phyloP scores from a whole-genome alignment of 768 basidiomycete species.

The Leccinum disarticulatum region DNA sequence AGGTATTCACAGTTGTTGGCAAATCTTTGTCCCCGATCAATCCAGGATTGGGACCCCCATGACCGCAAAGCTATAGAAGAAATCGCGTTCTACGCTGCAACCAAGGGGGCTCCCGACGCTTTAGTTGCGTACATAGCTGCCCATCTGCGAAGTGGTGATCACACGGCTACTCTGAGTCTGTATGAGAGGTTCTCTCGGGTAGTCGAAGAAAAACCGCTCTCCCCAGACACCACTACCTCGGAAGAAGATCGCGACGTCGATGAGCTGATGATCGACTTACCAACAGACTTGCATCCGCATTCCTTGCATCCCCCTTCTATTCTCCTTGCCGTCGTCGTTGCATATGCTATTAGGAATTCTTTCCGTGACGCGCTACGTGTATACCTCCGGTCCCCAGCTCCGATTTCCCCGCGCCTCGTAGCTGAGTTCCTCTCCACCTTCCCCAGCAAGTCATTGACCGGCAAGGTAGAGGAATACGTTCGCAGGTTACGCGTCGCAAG shows the following conservation, averaged over 20 bases:
- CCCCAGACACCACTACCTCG: constrained; percentile 12
- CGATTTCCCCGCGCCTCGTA: constrained; percentile 35
- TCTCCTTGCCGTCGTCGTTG: constrained; percentile 56
- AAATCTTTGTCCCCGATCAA: constrained; percentile 24
- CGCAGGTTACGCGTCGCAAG: constrained; percentile 51
- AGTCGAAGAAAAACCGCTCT: constrained; percentile 17
- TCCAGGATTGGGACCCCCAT: constrained; percentile 26
- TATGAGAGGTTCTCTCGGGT: constrained; percentile 40
- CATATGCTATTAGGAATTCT: constrained; percentile 57
- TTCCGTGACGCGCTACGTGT: constrained; percentile 55
- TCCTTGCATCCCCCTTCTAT: constrained; percentile 32
- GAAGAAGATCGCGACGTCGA: constrained; percentile 24
- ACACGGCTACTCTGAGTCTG: constrained; percentile 44
- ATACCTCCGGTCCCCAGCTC: constrained; percentile 40
- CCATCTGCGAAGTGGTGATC: constrained; percentile 42
- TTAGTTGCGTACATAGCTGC: constrained; percentile 50
- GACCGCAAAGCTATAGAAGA: constrained; percentile 38
- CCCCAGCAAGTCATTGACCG: constrained; percentile 34
- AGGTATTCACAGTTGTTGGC: constrained; percentile 39
- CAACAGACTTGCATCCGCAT: constrained; percentile 16
- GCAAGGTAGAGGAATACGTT: constrained; percentile 46
- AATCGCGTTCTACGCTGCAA: constrained; percentile 52
- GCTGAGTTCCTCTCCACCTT: constrained; percentile 43
- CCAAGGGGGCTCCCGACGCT: constrained; percentile 43
- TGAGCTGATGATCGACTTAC: constrained; percentile 25